phyloP scores from a whole-genome alignment of 768 basidiomycete genomes.

The Kwoniella mangroviensis region DNA sequence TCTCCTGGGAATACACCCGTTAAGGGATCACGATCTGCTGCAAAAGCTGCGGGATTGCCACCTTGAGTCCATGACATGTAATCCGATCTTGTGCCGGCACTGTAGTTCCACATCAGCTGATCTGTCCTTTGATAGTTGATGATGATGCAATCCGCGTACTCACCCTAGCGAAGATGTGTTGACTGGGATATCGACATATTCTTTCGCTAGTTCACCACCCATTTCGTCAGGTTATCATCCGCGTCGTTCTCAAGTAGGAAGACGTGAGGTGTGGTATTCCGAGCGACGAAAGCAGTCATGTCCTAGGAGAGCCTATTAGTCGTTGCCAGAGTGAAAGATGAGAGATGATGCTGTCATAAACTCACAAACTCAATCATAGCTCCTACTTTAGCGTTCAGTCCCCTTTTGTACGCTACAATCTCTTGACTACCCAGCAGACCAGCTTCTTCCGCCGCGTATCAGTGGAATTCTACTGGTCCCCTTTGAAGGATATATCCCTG shows the following conservation, averaged over 20 bases:
- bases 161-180: constrained; percentile 23
- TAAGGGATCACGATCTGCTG: constrained; percentile 33
- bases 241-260: constrained; percentile 31
- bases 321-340: background rate
- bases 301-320: constrained; percentile 20
- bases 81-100: constrained; percentile 32
- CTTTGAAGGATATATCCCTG: constrained; percentile 45
- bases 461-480: constrained; percentile 57
- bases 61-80: constrained; percentile 39
- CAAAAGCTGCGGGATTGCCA: constrained; percentile 41
- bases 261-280: constrained; percentile 30
- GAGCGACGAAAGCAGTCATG: constrained; percentile 38
- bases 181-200: constrained; percentile 33
- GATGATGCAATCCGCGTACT: background rate
- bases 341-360: background rate
- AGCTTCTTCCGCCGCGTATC: constrained; percentile 58
- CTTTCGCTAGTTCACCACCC: constrained; percentile 31
- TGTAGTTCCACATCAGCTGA: background rate
- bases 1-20: constrained; percentile 32
- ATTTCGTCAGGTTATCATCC: constrained; percentile 33
- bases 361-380: constrained; percentile 76
- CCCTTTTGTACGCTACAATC: constrained; percentile 73
- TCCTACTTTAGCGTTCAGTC: constrained; percentile 67
- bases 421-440: constrained; percentile 74
- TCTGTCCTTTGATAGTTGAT: too few relatives aligned